Percentiles rank a stretch among this genome's conserved stretches.
Conservation (phyloP, 495 filamentous ascomycete species). For the Monascus purpureus region DNA sequence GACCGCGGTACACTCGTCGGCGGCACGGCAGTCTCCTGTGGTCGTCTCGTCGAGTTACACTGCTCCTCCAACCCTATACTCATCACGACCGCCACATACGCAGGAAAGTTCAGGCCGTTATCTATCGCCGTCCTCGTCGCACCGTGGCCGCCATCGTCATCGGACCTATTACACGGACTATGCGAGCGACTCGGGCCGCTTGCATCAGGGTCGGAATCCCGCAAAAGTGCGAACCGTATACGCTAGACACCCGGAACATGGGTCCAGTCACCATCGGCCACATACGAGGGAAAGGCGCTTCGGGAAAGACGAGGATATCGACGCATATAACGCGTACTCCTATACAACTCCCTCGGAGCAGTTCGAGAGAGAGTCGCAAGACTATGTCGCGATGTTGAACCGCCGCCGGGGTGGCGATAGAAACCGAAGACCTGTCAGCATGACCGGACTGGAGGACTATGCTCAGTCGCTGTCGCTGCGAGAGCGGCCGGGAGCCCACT, state of each 20-base stretch:
- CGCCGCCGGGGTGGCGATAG: conserved; percentile 35
- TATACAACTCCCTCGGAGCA: conserved; percentile 60
- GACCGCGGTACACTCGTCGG: conserved; percentile 12
- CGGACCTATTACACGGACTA: conserved; percentile 25
- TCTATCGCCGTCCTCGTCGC: conserved; percentile 14
- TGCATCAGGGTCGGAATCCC: conserved; percentile 7
- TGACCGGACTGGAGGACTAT: conserved; percentile 46
- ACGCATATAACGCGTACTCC: conserved; percentile 47
- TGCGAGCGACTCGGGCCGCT: conserved; percentile 24
- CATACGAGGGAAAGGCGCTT: conserved; percentile 18
- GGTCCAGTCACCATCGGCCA: conserved; percentile 10
- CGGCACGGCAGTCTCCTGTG: conserved; percentile 16
- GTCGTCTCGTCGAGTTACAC: conserved; percentile 12
- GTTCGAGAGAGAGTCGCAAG: conserved; percentile 45
- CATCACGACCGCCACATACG: conserved; percentile 2
- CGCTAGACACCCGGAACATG: conserved; percentile 12
- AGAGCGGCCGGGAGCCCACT: conserved; percentile 30
- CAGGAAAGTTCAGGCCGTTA: conserved; percentile 15
- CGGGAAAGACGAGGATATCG: conserved; percentile 44
- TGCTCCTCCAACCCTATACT: conserved; percentile 18
- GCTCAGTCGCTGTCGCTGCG: conserved; percentile 24
- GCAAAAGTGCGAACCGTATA: conserved; percentile 6
- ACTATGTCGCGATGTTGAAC: conserved; percentile 22
- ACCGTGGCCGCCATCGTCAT: conserved; percentile 14
- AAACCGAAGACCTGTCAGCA: conserved; percentile 46